A percentile compares a stretch with the other conserved stretches of the same genome.
Conservation (phyloP, 2,329 filamentous ascomycete species). For the Xylaria sp. region DNA sequence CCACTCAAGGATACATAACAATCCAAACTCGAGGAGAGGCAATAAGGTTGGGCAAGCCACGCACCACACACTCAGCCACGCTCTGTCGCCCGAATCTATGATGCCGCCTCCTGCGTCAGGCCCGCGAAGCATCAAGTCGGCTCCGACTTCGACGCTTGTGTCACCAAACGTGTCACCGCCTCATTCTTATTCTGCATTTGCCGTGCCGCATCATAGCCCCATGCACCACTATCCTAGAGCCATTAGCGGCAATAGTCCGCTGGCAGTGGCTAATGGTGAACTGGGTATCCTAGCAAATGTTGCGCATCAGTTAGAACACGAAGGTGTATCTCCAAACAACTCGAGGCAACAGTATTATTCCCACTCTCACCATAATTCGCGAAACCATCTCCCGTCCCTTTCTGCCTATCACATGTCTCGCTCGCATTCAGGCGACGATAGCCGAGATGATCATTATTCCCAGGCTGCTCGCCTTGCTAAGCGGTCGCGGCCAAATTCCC, state of each 20-base stretch:
- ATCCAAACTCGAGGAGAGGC: constrained; percentile 93
- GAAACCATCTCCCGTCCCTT: constrained; percentile 76
- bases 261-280: constrained; percentile 56
- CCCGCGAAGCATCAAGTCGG: constrained; percentile 85
- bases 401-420: constrained; percentile 95
- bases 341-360: constrained; percentile 65
- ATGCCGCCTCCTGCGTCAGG: constrained; percentile 73
- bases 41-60: constrained; percentile 76
- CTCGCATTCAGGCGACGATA: constrained; percentile 83
- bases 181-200: constrained; percentile 84
- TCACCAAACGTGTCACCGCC: constrained; percentile 98
- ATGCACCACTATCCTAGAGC: constrained; percentile 62
- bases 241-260: constrained; percentile 53
- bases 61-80: constrained; percentile 57
- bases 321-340: constrained; percentile 57
- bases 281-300: constrained; percentile 70
- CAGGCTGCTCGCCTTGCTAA: constrained; percentile 78
- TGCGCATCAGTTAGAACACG: constrained; percentile 70
- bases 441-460: constrained; percentile 78
- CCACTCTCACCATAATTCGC: constrained; percentile 59
- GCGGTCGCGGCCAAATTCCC: constrained; percentile 91
- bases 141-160: constrained; percentile 83
- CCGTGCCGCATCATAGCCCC: constrained; percentile 55
- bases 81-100: constrained; percentile 70
- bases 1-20: constrained; percentile 98